Base-by-base conservation (phyloP, 2,329 filamentous ascomycete species). In the Pseudogymnoascus sp. region DNA sequence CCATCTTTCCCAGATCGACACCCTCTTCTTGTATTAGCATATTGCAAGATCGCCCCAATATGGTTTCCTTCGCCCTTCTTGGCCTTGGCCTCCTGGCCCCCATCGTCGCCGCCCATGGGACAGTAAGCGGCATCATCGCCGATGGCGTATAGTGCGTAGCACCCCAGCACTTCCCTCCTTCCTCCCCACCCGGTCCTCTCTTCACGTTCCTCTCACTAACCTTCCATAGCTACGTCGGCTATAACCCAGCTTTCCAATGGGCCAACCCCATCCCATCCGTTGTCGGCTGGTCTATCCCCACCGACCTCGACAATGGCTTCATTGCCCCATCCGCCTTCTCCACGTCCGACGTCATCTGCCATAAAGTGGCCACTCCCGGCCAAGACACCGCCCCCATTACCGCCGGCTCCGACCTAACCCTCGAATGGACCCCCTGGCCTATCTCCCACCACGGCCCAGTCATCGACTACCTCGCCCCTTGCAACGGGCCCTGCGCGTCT, bases 341-440 rank as follows among this genome's bases (percentile, higher is more conserved):
- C 22, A 70, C 71, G 33, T 62, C 76, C 37, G 77, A 85, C 68
- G 84, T 87, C 65, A 82, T 84, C 73, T 87, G 84, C 76, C 86
- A 88, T 76, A 77, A 77, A 70, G 73, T 73, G 37, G 83, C 80
- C 33, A 76, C 77, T 33, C 77, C 78, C n/a, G 81, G 77, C 43
- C 67, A 73, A 12, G 74, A 77, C 62, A 76, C 77, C 64, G 82
- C 80, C 18, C 74, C 78, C n/a, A 80, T 87, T 38, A 75, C 77
- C n/a, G 86, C 85, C n/a, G 87, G 86, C 64, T 75, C 76, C 64
- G 76, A 75, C 9, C 71, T 89, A 66, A 75, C 80, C 62, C 73
- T 89, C 58, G 77, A 82, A 67, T 89, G 86, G 86, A 82, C 78
- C 62, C 75, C 76, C n/a, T 89, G 86, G 86, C 85, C 85, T 15